phyloP scores from a whole-genome alignment of 75 land plant genomes.

The Picea glauca region DNA sequence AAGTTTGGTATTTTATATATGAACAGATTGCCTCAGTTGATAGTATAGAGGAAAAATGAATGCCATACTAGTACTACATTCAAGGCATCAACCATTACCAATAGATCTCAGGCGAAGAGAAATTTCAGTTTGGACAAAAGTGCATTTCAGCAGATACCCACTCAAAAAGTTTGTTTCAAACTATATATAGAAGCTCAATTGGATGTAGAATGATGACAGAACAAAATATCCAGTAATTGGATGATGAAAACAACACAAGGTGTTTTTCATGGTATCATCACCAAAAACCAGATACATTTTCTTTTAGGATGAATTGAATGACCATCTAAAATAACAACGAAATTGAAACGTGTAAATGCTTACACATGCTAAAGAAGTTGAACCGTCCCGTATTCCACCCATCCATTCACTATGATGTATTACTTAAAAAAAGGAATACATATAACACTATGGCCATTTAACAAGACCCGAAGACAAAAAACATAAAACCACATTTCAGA shows the following conservation, averaged over 20 bases:
- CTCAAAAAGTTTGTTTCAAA: background rate
- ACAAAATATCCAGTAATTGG: background rate
- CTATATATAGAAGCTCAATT: background rate
- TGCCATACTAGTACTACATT: too few species aligned
- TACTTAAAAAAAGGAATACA: too few species aligned
- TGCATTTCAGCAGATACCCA: background rate
- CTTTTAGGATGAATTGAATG: conserved; percentile 1
- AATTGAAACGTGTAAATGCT: too few species aligned
- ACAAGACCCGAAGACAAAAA: too few species aligned
- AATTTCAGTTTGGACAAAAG: background rate
- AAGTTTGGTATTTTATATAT: background rate
- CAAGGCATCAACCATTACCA: background rate
- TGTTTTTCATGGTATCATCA: background rate
- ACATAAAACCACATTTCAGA: too few species aligned
- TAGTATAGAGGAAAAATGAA: background rate
- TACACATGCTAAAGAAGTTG: too few species aligned
- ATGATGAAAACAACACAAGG: background rate
- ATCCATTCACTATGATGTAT: too few species aligned
- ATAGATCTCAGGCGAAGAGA: background rate
- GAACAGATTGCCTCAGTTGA: background rate
- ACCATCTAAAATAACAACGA: background rate
- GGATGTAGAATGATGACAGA: background rate
- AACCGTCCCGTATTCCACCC: too few species aligned
- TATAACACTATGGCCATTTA: too few species aligned
- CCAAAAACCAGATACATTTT: conserved; percentile 5